Conservation (phyloP, 169 alveolate species). For the Plasmodium knowlesi region DNA sequence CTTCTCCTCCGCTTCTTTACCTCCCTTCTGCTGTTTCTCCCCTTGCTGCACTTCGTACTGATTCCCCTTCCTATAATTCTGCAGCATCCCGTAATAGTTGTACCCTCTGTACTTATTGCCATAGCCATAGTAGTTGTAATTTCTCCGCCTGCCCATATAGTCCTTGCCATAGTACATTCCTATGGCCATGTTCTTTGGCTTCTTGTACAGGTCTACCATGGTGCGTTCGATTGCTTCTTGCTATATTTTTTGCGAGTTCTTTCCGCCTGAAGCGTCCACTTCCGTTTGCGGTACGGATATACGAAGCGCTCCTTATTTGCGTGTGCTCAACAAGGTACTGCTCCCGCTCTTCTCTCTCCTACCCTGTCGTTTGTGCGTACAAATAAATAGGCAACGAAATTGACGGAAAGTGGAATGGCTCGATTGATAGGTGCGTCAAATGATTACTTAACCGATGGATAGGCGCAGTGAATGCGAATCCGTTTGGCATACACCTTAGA, state of each 20-base stretch:
- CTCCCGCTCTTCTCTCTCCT: neutral
- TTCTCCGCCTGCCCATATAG: neutral
- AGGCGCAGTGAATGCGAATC: neutral
- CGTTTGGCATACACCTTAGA: neutral
- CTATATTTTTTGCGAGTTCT: neutral
- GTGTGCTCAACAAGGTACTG: neutral
- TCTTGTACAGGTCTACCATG: slow-evolving; percentile 19
- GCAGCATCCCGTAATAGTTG: slow-evolving; percentile 11
- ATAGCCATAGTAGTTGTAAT: slow-evolving; percentile 9
- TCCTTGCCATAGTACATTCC: slow-evolving; percentile 21
- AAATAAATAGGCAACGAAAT: neutral
- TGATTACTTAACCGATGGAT: neutral
- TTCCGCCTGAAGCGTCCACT: neutral
- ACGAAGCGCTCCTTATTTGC: neutral
- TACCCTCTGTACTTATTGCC: slow-evolving; percentile 23
- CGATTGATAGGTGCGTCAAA: neutral
- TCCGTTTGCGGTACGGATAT: neutral
- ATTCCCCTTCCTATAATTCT: slow-evolving; percentile 7
- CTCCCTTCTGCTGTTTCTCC: neutral
- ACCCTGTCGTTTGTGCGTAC: neutral
- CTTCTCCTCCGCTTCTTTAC: too few relatives aligned
- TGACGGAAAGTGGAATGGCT: neutral
- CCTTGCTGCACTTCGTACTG: neutral
- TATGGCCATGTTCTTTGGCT: slow-evolving; percentile 23
- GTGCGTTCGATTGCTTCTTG: neutral